Conservation (phyloP, 495 filamentous ascomycete genomes). For the Penicillium lagena region DNA sequence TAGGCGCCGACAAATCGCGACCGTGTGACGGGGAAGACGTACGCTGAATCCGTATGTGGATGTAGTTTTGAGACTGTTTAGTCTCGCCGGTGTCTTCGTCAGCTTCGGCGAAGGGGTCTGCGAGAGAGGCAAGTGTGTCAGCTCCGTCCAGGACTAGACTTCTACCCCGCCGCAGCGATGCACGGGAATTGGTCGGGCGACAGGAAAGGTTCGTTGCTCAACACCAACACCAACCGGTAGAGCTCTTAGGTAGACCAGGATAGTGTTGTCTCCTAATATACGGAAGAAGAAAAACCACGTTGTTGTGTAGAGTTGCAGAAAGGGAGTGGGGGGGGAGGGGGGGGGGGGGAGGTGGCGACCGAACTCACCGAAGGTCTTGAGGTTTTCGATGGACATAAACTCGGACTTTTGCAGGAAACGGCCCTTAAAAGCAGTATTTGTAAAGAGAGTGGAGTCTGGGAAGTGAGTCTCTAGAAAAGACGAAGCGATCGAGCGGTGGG, state of each 20-base stretch:
- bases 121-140: constrained; percentile 24
- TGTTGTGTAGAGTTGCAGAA: background rate
- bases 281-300: no score
- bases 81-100: constrained; percentile 96
- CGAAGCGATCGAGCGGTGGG: constrained; percentile 12
- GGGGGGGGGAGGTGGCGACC: constrained; percentile 24
- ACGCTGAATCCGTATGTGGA: constrained; percentile 99
- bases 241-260: no score
- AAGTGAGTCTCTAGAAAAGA: constrained; percentile 31
- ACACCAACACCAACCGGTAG: background rate
- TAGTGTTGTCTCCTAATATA: no score
- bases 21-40: constrained; percentile 36
- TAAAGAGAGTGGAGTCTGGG: constrained; percentile 20
- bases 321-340: background rate
- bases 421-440: constrained; percentile 37
- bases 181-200: background rate
- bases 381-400: constrained; percentile 99
- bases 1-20: constrained; percentile 4
- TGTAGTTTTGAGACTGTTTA: constrained; percentile 93
- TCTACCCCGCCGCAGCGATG: constrained; percentile 30
- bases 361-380: constrained; percentile 94
- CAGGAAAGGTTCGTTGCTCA: no score
- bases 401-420: constrained; percentile 46
- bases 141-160: constrained; percentile 24
- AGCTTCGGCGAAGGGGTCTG: constrained; percentile 99